Evolutionary conservation across 441 rosid species (phyloP).

Genomic region (Pelargonium myrrhifolium): DNA sequence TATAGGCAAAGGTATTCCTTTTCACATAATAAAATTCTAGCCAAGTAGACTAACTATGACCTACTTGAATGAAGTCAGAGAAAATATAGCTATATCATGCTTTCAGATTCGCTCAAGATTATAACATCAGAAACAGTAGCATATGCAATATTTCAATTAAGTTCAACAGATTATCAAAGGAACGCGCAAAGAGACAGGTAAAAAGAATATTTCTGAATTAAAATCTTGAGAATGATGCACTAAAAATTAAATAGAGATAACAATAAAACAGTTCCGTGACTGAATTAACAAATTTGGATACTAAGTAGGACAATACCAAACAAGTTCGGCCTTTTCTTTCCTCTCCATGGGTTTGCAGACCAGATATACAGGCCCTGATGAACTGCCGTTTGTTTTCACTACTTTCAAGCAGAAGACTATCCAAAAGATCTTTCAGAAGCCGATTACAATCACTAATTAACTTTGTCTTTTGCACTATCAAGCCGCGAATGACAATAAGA

Average conservation of each 20-base stretch:
- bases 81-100: not conserved
- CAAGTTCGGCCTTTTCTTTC: conserved; percentile 87
- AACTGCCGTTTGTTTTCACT: conserved; percentile 94
- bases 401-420: conserved; percentile 97
- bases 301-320: conserved; percentile 51
- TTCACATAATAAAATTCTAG: not conserved
- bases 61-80: not conserved
- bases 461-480: conserved; percentile 99
- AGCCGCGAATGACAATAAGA: conserved; percentile 92
- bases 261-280: not conserved
- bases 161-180: not conserved
- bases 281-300: not conserved
- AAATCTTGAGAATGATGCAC: not conserved
- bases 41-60: not conserved
- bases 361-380: conserved; percentile 90
- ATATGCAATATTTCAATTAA: conserved; percentile 6
- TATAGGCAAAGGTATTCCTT: not conserved
- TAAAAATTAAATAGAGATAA: not conserved
- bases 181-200: not conserved
- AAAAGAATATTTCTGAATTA: not conserved
- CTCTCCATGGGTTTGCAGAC: conserved; percentile 89
- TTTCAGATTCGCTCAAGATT: not conserved
- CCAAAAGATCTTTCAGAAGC: conserved; percentile 90
- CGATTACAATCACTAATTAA: conserved; percentile 94
- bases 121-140: not conserved